Evolutionary conservation across 345 rosid species (phyloP), one percentile per base, ranked within the genome.

Genomic region (Gossypium bickii): DNA sequence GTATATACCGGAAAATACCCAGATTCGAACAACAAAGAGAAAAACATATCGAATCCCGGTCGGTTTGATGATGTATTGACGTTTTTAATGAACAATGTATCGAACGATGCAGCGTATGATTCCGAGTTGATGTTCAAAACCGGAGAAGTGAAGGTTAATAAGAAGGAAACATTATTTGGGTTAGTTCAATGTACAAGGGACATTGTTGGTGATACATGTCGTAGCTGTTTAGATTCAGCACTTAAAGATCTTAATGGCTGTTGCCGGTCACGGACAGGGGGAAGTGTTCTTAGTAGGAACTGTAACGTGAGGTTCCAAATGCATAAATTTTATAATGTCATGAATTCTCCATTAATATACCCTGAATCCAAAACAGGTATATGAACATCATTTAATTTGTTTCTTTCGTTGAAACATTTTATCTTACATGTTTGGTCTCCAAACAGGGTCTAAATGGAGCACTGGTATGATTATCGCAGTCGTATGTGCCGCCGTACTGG

Each of bases 101-200:
- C 80, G 2, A 13, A 1, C 4, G 66, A 70, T 66, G 86, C 80
- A 2, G 77, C 78, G 12, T 45, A 7, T n/a, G 38, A 38, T 71
- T 17, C 79, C 17, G 61, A 57, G 76, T 6, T 4, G 20, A 74
- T 78, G 87, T 85, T 85, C 20, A 75, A 78, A 0, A 70, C 67
- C 7, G 88, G 86, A 22, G 57, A 73, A 76, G 22, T 74, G 15
- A 63, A 34, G 27, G 43, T 59, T 3, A 43, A 77, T 2, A 34
- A 52, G 38, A 59, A 51, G 25, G 27, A 51, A 43, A 73, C 72
- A 11, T 24, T 85, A 29, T 80, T 79, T 27, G 82, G 82, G 38
- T 81, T 81, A 43, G 82, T 74, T 22, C 88, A 85, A 72, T 85
- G 86, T 47, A 79, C 81, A 12, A 77, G 82, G 61, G 88, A 81